Base-by-base conservation (phyloP, 140 eudicot genomes). In the Flaveria floridana region DNA sequence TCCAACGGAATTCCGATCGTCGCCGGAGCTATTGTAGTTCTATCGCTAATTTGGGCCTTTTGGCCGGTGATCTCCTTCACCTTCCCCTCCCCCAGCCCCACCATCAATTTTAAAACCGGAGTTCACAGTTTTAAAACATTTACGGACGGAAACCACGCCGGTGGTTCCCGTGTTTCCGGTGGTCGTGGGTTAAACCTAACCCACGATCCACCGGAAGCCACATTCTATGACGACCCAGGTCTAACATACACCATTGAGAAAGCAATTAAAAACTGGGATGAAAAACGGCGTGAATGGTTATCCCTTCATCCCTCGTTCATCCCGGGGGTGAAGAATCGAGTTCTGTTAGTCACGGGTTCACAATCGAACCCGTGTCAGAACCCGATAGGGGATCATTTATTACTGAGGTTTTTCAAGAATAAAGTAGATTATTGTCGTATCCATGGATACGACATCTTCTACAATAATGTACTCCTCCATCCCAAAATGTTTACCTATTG, bases 211-310 rank as follows among this genome's bases (percentile, higher is more conserved):
- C 72, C 56, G 2, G 64, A 64, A 2, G 18, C 53, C 12, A 87
- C 89, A 15, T 87, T 85, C 70, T 87, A 87, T 67, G 93, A 87
- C 77, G 89, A 87, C 78, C 87, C 89, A 3, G 41, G 53, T 0
- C 19, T 78, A 8, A 69, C 75, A 2, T 87, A 85, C 79, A 67
- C 86, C 9, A 9, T 87, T 2, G 87, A 76, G 2, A 70, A 51
- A 2, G 79, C 80, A 8, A 42, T 85, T 18, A 78, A 25, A 20
- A 77, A 83, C 26, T 87, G 93, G 93, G 85, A 87, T 68, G 48
- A 64, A 16, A 87, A 83, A 70, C 37, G 91, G 12, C 64, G 19
- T 5, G 73, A 74, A 8, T 87, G 92, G 92, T 83, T 87, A 3
- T 48, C 44, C 50, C 76, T 64, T 1, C 87, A 87, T 41, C 87